A percentile compares a stretch with the other conserved stretches of the same genome.
Evolutionary conservation across 1,139 yeast species (phyloP).

Genomic region (Kurtzmaniella quercitrusa): DNA sequence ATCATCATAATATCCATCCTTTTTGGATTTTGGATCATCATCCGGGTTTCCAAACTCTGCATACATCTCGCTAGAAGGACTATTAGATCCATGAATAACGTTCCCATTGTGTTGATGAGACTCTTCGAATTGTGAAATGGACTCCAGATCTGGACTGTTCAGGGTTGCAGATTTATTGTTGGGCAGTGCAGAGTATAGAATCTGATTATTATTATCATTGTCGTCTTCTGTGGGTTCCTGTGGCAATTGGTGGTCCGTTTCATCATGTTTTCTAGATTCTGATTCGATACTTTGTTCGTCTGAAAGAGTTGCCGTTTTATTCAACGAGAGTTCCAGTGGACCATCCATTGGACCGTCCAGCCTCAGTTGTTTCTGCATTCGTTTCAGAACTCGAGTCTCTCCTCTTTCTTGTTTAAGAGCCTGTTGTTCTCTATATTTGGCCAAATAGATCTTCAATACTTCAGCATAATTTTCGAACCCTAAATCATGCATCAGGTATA

Average conservation of each 20-base stretch:
- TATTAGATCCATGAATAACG: conserved; percentile 5
- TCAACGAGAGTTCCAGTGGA: not conserved
- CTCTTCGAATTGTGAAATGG: not conserved
- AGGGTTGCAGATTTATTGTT: conserved; percentile 1
- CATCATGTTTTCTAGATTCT: not conserved
- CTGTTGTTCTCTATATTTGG: conserved; percentile 68
- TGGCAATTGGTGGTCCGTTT: not conserved
- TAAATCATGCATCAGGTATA: conserved; percentile 62
- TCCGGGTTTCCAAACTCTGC: conserved; percentile 10
- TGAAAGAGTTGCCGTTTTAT: not conserved
- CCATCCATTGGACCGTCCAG: no score
- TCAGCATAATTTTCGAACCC: conserved; percentile 74
- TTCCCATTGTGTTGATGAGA: not conserved
- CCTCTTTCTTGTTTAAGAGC: conserved; percentile 62
- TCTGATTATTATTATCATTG: not conserved
- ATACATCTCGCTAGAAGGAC: conserved; percentile 12
- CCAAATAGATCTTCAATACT: conserved; percentile 62
- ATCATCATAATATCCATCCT: conserved; percentile 22
- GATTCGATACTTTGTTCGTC: not conserved
- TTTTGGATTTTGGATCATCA: conserved; percentile 3
- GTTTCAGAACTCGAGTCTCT: conserved; percentile 28
- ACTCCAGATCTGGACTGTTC: not conserved
- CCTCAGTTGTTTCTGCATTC: not conserved
- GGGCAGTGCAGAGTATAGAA: conserved; percentile 3
- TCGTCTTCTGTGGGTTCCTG: not conserved